These are phyloP conservation scores for Daldinia sp. DNA, from an alignment of 2,329 filamentous ascomycete genomes.

Conservation along the genomic window DNA sequence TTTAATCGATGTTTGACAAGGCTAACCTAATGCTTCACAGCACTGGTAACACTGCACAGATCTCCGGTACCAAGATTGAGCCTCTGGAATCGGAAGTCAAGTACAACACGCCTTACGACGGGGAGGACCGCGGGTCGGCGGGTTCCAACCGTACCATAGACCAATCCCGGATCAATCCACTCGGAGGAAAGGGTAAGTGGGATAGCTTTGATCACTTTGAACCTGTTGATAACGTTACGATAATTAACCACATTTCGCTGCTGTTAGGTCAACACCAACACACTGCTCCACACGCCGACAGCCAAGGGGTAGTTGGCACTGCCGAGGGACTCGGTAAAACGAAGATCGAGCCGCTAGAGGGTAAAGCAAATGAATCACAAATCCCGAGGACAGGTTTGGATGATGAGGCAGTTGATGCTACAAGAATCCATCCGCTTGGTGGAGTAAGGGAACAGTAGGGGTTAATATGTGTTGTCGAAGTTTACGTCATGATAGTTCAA, in stretches of 20 bases:
- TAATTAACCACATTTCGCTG: neutral
- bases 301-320: constrained; percentile 27
- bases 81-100: constrained; percentile 29
- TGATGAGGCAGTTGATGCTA: constrained; percentile 21
- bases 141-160: constrained; percentile 25
- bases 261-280: constrained; percentile 27
- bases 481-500: too few species aligned
- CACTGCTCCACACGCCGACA: constrained; percentile 28
- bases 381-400: constrained; percentile 26
- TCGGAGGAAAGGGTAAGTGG: constrained; percentile 19
- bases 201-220: neutral
- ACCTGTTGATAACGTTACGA: neutral
- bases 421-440: constrained; percentile 28
- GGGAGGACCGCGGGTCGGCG: constrained; percentile 18
- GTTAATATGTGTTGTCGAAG: neutral
- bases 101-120: constrained; percentile 22
- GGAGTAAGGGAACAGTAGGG: constrained; percentile 18
- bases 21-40: constrained; percentile 5
- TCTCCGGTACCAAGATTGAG: constrained; percentile 33
- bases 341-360: constrained; percentile 25
- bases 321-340: constrained; percentile 21
- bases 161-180: constrained; percentile 25
- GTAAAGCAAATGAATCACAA: constrained; percentile 8
- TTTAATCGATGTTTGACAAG: neutral
- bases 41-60: constrained; percentile 20